phyloP scores from a whole-genome alignment of 306 rosid genomes.

The Prunus mongolica region DNA sequence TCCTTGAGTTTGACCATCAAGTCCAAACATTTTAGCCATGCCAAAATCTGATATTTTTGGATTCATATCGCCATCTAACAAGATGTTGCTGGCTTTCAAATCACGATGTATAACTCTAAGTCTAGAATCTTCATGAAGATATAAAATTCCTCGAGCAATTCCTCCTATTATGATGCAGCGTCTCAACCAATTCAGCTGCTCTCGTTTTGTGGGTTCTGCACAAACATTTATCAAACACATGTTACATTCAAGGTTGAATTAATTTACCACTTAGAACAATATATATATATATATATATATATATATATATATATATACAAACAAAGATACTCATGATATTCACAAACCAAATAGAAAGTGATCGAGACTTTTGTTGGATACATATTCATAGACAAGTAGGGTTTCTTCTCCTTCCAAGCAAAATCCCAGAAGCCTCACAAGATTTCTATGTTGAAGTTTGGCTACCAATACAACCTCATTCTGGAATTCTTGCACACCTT shows the following conservation, averaged over 20 bases:
- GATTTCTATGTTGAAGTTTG: slow-evolving; percentile 61
- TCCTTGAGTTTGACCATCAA: not conserved
- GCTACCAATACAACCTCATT: slow-evolving; percentile 59
- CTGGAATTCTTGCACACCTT: slow-evolving; percentile 53
- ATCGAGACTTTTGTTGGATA: slow-evolving; percentile 55
- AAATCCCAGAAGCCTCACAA: slow-evolving; percentile 54
- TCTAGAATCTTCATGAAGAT: not conserved
- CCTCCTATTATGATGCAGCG: not conserved
- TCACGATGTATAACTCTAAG: too few species aligned
- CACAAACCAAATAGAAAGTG: slow-evolving; percentile 54
- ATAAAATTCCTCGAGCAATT: not conserved
- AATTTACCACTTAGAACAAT: too few species aligned
- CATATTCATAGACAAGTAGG: slow-evolving; percentile 51
- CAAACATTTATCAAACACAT: not conserved
- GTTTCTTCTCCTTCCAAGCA: slow-evolving; percentile 51
- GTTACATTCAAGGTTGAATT: not conserved
- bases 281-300: not conserved
- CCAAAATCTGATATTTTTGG: too few species aligned
- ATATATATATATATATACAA: not conserved
- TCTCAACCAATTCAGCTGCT: not conserved
- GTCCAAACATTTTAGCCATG: not conserved
- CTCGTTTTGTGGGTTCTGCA: slow-evolving; percentile 34
- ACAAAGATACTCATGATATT: not conserved
- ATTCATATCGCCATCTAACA: too few species aligned
- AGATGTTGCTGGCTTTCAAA: too few species aligned